Evolutionary conservation across 2,329 filamentous ascomycete species (phyloP).

Genomic region (Hymenoscyphus albidus): DNA sequence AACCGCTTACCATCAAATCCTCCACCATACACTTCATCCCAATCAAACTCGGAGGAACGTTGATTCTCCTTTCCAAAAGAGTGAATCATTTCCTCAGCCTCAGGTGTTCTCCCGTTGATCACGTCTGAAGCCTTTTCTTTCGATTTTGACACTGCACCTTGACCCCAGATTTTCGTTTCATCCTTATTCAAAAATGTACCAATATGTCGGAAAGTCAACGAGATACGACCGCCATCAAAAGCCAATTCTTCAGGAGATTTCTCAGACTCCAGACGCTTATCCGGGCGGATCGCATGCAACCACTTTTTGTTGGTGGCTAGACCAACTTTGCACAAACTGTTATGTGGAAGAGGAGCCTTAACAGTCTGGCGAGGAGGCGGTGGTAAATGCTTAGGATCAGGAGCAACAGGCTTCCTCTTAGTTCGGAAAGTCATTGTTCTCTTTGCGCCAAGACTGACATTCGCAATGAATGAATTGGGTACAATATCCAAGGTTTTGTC

Average conservation of each 20-base stretch:
- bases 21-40: constrained; percentile 68
- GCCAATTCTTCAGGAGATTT: constrained; percentile 69
- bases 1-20: constrained; percentile 62
- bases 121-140: constrained; percentile 57
- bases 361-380: constrained; percentile 37
- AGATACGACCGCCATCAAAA: constrained; percentile 75
- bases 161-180: constrained; percentile 78
- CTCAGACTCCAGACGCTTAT: constrained; percentile 68
- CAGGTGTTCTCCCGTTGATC: constrained; percentile 63
- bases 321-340: constrained; percentile 82
- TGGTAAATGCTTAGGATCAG: constrained; percentile 19
- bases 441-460: constrained; percentile 89
- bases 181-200: constrained; percentile 73
- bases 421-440: constrained; percentile 85
- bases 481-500: constrained; percentile 95
- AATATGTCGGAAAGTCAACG: constrained; percentile 85
- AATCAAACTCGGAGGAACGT: constrained; percentile 60
- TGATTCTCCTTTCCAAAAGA: constrained; percentile 88
- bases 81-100: constrained; percentile 65
- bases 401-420: constrained; percentile 55
- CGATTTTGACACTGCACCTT: constrained; percentile 73
- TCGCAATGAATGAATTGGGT: constrained; percentile 77
- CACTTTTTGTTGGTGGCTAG: constrained; percentile 77
- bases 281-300: constrained; percentile 87
- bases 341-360: constrained; percentile 75